These are phyloP conservation scores for Hanseniaspora gamundiae DNA, from an alignment of 1,139 yeast species.

Conservation along the genomic window DNA sequence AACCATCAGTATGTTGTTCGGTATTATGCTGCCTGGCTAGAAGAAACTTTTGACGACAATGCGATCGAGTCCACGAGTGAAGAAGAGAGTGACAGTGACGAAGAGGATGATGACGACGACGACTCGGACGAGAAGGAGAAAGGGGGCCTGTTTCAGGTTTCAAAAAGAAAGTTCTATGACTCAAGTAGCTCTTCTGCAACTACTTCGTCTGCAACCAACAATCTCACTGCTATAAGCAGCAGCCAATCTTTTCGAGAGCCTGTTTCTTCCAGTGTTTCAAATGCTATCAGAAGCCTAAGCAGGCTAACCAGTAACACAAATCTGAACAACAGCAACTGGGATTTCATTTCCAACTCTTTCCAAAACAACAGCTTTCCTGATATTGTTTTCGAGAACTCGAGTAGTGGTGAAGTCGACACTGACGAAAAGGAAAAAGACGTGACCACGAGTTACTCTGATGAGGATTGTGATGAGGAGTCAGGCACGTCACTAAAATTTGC, in stretches of 20 bases:
- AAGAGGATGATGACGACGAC: conserved; percentile 13
- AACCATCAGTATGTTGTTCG: conserved; percentile 94
- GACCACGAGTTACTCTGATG: conserved; percentile 15
- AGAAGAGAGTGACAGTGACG: conserved; percentile 13
- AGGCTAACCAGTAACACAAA: conserved; percentile 3
- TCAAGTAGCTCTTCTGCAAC: conserved; percentile 3
- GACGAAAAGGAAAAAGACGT: conserved; percentile 17
- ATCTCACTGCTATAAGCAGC: conserved; percentile 20
- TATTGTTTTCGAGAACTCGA: conserved; percentile 44
- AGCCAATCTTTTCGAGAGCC: background rate
- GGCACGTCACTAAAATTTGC: conserved; percentile 4
- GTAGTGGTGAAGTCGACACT: conserved; percentile 23
- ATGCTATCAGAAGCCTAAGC: background rate
- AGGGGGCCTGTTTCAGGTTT: conserved; percentile 4
- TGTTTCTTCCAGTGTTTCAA: background rate
- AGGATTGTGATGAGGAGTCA: conserved; percentile 12
- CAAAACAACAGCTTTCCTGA: conserved; percentile 34
- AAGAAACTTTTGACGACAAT: conserved; percentile 42
- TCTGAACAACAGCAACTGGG: conserved; percentile 27
- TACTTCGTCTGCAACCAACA: conserved; percentile 13
- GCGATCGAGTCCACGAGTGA: conserved; percentile 26
- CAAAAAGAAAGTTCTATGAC: background rate
- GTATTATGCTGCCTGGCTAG: conserved; percentile 96
- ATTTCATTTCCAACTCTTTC: conserved; percentile 56
- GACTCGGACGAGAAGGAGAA: conserved; percentile 12